Conservation (phyloP, 148 eudicot species). For the Agrostemma githago region DNA sequence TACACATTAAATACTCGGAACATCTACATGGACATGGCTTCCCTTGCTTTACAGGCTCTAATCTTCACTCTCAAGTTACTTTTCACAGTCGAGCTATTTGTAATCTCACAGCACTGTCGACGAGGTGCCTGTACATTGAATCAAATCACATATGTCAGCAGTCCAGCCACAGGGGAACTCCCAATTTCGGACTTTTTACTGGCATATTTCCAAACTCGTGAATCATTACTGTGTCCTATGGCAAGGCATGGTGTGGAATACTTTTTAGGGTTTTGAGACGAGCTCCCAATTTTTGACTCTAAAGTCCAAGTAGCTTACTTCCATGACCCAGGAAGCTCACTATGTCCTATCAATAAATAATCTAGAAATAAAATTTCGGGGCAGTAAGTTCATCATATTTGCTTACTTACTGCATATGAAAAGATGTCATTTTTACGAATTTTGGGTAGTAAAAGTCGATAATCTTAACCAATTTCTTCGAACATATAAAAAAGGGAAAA, state of each 20-base stretch:
- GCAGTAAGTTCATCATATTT: no score
- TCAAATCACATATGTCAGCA: conserved; percentile 10
- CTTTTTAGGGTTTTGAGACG: neutral
- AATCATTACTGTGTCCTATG: no score
- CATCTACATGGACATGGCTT: conserved; percentile 41
- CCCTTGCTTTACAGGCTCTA: conserved; percentile 46
- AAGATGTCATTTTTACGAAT: no score
- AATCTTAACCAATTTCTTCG: no score
- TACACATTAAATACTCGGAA: conserved; percentile 5
- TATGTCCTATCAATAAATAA: neutral
- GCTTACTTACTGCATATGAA: no score
- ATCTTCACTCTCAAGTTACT: conserved; percentile 44
- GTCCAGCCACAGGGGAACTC: neutral
- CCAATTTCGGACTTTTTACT: no score
- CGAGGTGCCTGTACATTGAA: conserved; percentile 47
- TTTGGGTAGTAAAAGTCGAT: no score
- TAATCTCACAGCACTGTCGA: conserved; percentile 66
- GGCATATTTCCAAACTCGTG: no score
- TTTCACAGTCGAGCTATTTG: conserved; percentile 25
- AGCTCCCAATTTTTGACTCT: neutral
- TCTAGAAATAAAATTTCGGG: no score
- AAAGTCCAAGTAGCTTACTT: neutral
- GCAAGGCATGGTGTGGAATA: neutral
- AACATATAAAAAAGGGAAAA: neutral
- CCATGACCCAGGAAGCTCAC: neutral